Evolutionary conservation across 2,329 filamentous ascomycete genomes (phyloP).

Genomic region (Alternaria burnsii): DNA sequence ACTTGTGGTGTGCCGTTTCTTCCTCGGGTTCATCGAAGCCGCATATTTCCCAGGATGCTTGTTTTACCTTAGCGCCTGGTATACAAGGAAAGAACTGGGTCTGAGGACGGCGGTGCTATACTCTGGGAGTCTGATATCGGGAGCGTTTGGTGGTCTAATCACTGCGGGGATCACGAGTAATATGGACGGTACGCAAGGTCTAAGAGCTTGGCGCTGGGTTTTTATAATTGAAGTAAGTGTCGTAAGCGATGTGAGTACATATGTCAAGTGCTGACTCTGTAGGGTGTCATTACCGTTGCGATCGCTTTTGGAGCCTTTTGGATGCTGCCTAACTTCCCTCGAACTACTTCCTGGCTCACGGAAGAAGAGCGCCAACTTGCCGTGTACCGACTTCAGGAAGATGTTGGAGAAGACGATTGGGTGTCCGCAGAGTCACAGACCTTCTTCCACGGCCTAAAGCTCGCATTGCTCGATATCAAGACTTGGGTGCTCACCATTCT

Average conservation of each 20-base stretch:
- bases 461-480: constrained; percentile 52
- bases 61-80: constrained; percentile 72
- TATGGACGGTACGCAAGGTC: constrained; percentile 66
- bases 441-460: constrained; percentile 52
- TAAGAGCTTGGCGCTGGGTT: constrained; percentile 71
- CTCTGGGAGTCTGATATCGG: constrained; percentile 73
- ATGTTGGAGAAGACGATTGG: constrained; percentile 54
- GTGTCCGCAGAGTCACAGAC: constrained; percentile 45
- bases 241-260: not conserved
- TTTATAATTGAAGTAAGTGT: constrained; percentile 69
- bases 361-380: constrained; percentile 52
- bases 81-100: constrained; percentile 73
- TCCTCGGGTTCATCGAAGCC: constrained; percentile 63
- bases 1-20: constrained; percentile 60
- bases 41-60: constrained; percentile 66
- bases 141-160: constrained; percentile 73
- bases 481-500: constrained; percentile 52
- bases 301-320: constrained; percentile 67
- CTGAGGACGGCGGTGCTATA: constrained; percentile 73
- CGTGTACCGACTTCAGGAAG: constrained; percentile 48
- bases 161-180: constrained; percentile 70
- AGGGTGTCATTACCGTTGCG: constrained; percentile 70
- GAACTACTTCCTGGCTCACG: constrained; percentile 53
- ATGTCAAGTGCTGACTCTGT: not conserved
- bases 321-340: constrained; percentile 73